These are phyloP conservation scores for Phyllosticta citrichinensis DNA, from an alignment of 2,329 filamentous ascomycete genomes.

Conservation along the genomic window DNA sequence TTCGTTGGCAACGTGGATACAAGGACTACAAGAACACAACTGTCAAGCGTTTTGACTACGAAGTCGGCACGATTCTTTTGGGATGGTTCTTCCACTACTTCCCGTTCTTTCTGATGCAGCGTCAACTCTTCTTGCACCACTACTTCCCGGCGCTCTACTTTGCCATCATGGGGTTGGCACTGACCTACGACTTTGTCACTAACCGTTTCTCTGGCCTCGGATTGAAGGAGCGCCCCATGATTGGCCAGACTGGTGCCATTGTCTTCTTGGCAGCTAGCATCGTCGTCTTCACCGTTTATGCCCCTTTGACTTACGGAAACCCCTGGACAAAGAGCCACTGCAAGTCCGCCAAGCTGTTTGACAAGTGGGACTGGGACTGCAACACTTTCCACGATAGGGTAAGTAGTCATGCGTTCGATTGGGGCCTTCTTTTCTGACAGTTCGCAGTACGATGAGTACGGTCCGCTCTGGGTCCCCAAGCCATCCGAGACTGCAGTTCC, in stretches of 20 bases:
- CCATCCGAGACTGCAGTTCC: constrained; percentile 20
- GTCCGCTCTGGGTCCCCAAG: constrained; percentile 14
- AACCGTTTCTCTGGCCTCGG: constrained; percentile 61
- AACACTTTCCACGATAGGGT: constrained; percentile 82
- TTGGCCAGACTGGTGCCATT: constrained; percentile 66
- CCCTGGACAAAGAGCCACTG: constrained; percentile 86
- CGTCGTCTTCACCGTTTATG: constrained; percentile 71
- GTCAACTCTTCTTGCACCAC: constrained; percentile 95
- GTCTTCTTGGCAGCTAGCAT: constrained; percentile 65
- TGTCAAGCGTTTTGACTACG: constrained; percentile 97
- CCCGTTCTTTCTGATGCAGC: constrained; percentile 96
- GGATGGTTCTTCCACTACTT: constrained; percentile 99
- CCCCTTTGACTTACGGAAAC: constrained; percentile 87
- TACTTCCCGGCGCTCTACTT: constrained; percentile 98
- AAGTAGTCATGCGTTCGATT: constrained; percentile 38
- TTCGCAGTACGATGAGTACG: constrained; percentile 18
- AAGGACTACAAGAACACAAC: constrained; percentile 70
- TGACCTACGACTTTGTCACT: constrained; percentile 77
- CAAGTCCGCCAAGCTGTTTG: constrained; percentile 75
- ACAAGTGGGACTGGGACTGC: constrained; percentile 96
- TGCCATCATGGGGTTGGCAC: constrained; percentile 77
- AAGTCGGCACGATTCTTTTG: constrained; percentile 79
- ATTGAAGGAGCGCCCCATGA: constrained; percentile 56
- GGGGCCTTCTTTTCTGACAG: background rate
- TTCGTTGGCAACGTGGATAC: constrained; percentile 91